These are phyloP conservation scores for Daldinia bambusicola DNA, from an alignment of 495 filamentous ascomycete genomes.

Conservation along the genomic window DNA sequence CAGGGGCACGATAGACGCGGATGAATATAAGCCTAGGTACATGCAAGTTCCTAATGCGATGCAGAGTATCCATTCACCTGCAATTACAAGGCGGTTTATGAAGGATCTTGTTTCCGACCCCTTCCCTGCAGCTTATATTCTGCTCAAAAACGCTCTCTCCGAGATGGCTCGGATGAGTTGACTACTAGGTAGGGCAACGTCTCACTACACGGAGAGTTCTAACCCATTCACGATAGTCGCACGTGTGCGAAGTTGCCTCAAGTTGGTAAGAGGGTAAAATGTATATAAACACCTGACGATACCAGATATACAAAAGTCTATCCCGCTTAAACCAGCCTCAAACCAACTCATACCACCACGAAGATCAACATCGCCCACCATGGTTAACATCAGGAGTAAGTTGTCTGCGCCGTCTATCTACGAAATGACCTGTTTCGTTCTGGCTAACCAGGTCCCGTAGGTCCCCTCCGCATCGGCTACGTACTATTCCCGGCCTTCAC, in stretches of 20 bases:
- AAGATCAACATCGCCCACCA: constrained; percentile 2
- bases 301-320: neutral
- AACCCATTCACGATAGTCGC: constrained; percentile 6
- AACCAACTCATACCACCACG: neutral
- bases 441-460: constrained; percentile 15
- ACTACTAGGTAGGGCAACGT: neutral
- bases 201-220: neutral
- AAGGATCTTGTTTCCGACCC: neutral
- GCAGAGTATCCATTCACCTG: constrained; percentile 2
- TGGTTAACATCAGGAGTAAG: constrained; percentile 42
- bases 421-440: neutral
- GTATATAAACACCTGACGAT: neutral
- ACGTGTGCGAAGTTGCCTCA: neutral
- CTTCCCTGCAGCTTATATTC: constrained; percentile 13
- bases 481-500: constrained; percentile 59
- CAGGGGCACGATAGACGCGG: neutral
- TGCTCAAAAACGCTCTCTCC: constrained; percentile 21
- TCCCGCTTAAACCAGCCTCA: neutral
- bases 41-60: neutral
- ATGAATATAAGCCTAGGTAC: neutral
- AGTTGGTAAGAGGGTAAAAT: too few species aligned
- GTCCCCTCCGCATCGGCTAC: constrained; percentile 48
- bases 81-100: constrained; percentile 6
- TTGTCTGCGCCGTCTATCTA: neutral
- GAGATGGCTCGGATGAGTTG: constrained; percentile 5